phyloP scores from a whole-genome alignment of 225 moss, liverwort and hornwort genomes.

The Anthoceros angustus region DNA sequence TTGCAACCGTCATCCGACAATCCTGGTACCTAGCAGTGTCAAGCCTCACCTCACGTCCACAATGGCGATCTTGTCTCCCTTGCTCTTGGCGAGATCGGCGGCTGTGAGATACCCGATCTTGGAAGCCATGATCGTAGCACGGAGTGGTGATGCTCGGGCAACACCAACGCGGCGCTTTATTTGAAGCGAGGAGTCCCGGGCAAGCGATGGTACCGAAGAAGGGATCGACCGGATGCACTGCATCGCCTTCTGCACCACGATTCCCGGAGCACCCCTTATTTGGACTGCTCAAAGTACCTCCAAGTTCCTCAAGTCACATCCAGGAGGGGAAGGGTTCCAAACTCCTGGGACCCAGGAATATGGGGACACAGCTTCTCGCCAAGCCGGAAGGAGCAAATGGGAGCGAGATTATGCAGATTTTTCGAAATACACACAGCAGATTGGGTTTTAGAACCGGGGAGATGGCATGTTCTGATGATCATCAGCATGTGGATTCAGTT shows the following conservation, averaged over 20 bases:
- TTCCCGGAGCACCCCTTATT: background rate
- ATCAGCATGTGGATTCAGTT: background rate
- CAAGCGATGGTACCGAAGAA: background rate
- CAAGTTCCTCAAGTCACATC: too few relatives aligned
- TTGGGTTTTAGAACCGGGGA: too few relatives aligned
- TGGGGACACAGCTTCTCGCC: too few relatives aligned
- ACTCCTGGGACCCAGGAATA: too few relatives aligned
- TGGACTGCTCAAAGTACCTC: background rate
- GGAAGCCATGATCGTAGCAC: background rate
- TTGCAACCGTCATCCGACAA: background rate
- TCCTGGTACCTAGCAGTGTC: background rate
- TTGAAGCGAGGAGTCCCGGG: background rate
- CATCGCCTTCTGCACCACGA: background rate
- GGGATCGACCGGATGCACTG: constrained; percentile 1
- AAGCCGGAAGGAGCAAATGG: too few relatives aligned
- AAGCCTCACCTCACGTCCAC: background rate
- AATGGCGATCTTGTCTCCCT: background rate
- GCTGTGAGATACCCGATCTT: background rate
- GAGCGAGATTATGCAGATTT: too few relatives aligned
- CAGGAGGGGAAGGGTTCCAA: too few relatives aligned
- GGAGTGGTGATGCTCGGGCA: background rate
- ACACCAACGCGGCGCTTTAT: background rate
- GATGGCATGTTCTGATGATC: background rate
- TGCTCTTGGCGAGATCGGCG: background rate
- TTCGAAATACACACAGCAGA: too few relatives aligned